A percentile compares a stretch with the other conserved stretches of the same genome.
Evolutionary conservation across 163 green algal genomes (phyloP).

Genomic region (Scenedesmus sp.): DNA sequence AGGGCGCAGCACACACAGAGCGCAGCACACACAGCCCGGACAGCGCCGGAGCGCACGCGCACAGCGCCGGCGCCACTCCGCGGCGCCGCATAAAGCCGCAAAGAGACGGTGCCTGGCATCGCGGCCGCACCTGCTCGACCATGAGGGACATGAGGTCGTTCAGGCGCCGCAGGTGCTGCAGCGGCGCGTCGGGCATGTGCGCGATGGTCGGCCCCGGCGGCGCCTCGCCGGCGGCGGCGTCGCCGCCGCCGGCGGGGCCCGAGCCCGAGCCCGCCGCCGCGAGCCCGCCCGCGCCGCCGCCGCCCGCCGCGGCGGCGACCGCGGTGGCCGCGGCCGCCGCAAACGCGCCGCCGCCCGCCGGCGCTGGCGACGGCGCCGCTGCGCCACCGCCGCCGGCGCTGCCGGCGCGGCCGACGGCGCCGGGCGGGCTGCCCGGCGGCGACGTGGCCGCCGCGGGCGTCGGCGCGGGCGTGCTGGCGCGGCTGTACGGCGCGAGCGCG

Average conservation of each 20-base stretch:
- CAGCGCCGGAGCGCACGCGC: too few relatives aligned
- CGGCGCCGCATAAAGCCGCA: too few relatives aligned
- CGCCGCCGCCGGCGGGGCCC: background rate
- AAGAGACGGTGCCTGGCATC: background rate
- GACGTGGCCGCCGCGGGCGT: conserved; percentile 8
- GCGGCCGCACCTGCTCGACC: conserved; percentile 27
- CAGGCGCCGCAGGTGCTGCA: conserved; percentile 30
- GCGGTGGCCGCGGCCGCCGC: background rate
- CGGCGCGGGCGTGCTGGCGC: conserved; percentile 10
- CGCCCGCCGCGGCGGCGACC: background rate
- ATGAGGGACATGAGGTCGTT: conserved; percentile 41
- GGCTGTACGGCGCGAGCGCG: conserved; percentile 21
- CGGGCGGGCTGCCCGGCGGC: conserved; percentile 8
- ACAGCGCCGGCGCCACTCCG: too few relatives aligned
- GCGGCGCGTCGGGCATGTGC: conserved; percentile 21
- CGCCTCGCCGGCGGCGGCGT: background rate
- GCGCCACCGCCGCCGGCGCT: conserved; percentile 2
- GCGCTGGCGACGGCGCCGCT: background rate
- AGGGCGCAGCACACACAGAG: background rate
- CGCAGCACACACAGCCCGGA: too few relatives aligned
- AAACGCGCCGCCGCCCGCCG: background rate
- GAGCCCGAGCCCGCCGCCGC: background rate
- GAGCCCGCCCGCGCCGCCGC: background rate
- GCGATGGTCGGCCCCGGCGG: background rate
- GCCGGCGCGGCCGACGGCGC: conserved; percentile 2